A percentile compares a stretch with the other conserved stretches of the same genome.
phyloP scores from a whole-genome alignment of 257 asterid species.

The Dorcoceras hygrometricum region DNA sequence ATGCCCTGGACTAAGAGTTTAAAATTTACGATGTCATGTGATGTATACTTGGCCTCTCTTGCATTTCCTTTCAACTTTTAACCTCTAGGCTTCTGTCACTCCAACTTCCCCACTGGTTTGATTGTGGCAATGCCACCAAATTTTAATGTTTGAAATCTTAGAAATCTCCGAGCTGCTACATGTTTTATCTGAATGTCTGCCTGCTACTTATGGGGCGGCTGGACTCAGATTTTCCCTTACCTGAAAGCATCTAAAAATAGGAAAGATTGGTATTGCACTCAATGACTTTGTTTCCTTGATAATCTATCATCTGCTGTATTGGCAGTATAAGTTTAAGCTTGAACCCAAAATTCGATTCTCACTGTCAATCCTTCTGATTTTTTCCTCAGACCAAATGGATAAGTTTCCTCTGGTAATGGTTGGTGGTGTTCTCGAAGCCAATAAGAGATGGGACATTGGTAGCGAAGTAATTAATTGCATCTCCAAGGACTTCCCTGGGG shows the following conservation, averaged over 20 bases:
- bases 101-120: not conserved
- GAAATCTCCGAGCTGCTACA: constrained; percentile 3
- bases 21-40: not conserved
- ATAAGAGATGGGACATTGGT: constrained; percentile 76
- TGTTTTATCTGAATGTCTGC: not conserved
- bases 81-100: not conserved
- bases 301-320: not conserved
- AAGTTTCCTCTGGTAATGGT: constrained; percentile 80
- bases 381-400: constrained; percentile 50
- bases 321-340: not conserved
- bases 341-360: not conserved
- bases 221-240: not conserved
- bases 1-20: constrained; percentile 3
- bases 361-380: constrained; percentile 10
- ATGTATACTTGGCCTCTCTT: not conserved
- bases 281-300: not conserved
- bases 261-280: not conserved
- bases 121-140: not conserved
- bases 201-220: not conserved
- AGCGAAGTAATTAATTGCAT: constrained; percentile 60
- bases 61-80: not conserved
- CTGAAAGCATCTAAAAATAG: not conserved
- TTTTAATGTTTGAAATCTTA: not conserved
- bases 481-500: constrained; percentile 68
- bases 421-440: constrained; percentile 76